Conservation (phyloP, 495 filamentous ascomycete species). For the Astrothelium subdiscretum region DNA sequence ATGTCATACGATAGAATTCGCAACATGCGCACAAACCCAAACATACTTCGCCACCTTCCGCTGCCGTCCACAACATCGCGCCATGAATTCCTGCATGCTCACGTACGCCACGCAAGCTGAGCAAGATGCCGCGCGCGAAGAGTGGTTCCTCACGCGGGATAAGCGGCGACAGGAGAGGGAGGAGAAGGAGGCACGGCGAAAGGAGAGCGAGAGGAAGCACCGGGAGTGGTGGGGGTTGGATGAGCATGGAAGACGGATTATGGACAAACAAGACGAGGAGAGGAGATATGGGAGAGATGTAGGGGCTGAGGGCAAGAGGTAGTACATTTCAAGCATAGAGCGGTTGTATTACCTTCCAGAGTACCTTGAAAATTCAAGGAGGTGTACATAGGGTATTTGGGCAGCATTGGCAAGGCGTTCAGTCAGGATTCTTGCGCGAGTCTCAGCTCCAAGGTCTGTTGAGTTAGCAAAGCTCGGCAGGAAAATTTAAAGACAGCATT, state of each 20-base stretch:
- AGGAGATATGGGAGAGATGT: neutral
- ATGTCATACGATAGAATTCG: conserved; percentile 51
- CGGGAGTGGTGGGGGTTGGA: conserved; percentile 42
- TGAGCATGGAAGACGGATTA: conserved; percentile 25
- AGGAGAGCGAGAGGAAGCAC: conserved; percentile 34
- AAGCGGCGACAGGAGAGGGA: conserved; percentile 53
- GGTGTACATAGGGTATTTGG: too few relatives aligned
- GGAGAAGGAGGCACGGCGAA: conserved; percentile 41
- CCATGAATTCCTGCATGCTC: conserved; percentile 93
- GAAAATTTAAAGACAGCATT: neutral
- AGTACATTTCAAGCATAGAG: too few relatives aligned
- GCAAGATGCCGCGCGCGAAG: conserved; percentile 78
- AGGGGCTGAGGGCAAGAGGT: neutral
- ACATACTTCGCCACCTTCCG: conserved; percentile 77
- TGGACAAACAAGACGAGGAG: neutral
- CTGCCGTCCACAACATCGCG: conserved; percentile 62
- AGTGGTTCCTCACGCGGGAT: conserved; percentile 74
- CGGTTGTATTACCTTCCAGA: too few relatives aligned
- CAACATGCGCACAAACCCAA: conserved; percentile 72
- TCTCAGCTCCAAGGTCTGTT: neutral
- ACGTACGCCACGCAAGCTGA: conserved; percentile 69
- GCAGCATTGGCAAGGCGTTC: neutral
- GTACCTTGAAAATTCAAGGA: too few relatives aligned
- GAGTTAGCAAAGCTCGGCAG: neutral
- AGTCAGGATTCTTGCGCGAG: neutral